A percentile compares a stretch with the other conserved stretches of the same genome.
phyloP scores from a whole-genome alignment of 495 filamentous ascomycete genomes.

The Aspergillus coremiiformis region DNA sequence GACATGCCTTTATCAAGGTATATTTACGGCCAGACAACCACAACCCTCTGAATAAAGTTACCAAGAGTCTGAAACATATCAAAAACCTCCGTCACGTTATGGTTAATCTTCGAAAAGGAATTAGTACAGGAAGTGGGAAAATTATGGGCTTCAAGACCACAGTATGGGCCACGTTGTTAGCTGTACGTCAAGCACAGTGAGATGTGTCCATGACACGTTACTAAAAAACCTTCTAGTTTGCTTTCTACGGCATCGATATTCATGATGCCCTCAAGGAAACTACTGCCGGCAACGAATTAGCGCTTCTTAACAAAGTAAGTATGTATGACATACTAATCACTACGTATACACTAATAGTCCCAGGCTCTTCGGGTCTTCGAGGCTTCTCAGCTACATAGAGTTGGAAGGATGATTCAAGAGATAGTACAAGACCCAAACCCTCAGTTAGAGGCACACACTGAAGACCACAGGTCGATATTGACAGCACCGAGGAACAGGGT shows the following conservation, averaged over 20 bases:
- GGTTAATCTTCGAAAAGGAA: slow-evolving; percentile 66
- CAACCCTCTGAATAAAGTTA: slow-evolving; percentile 46
- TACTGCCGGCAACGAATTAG: slow-evolving; percentile 44
- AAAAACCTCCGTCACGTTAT: slow-evolving; percentile 71
- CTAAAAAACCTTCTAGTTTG: slow-evolving; percentile 45
- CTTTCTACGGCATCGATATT: slow-evolving; percentile 61
- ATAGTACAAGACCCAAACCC: slow-evolving; percentile 33
- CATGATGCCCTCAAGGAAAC: slow-evolving; percentile 58
- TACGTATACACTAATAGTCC: slow-evolving; percentile 6
- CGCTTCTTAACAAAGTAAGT: slow-evolving; percentile 52
- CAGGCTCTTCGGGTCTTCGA: slow-evolving; percentile 41
- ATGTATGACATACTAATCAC: neutral
- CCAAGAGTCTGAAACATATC: slow-evolving; percentile 60
- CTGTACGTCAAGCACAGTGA: slow-evolving; percentile 23
- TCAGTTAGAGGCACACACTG: neutral
- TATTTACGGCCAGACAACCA: slow-evolving; percentile 67
- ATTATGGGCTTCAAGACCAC: slow-evolving; percentile 52
- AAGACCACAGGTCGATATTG: slow-evolving; percentile 64
- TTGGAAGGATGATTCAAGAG: slow-evolving; percentile 64
- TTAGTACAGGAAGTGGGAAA: slow-evolving; percentile 54
- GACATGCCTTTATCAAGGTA: slow-evolving; percentile 60
- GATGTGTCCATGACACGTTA: neutral
- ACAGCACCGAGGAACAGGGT: slow-evolving; percentile 64
- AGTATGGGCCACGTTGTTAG: slow-evolving; percentile 62
- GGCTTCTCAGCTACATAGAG: slow-evolving; percentile 45